phyloP scores from a whole-genome alignment of 495 filamentous ascomycete genomes.

The Penicillium desertorum region DNA sequence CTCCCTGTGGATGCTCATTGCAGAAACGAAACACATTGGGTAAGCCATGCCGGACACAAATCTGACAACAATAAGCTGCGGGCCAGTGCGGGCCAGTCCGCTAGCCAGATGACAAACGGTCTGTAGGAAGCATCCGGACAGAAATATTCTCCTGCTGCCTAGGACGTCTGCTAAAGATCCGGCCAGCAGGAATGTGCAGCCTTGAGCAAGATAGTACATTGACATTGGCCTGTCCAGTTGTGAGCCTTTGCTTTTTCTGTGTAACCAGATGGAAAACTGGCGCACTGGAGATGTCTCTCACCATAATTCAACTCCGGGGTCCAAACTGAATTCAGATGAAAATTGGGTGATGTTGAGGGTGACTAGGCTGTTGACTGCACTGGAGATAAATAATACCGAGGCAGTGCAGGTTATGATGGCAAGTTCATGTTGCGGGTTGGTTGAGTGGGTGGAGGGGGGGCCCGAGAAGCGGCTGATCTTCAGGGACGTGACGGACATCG shows the following conservation, averaged over 20 bases:
- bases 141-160: conserved; percentile 44
- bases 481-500: conserved; percentile 5
- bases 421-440: not conserved
- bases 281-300: conserved; percentile 13
- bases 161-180: conserved; percentile 56
- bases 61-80: conserved; percentile 55
- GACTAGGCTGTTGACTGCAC: conserved; percentile 16
- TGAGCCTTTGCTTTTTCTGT: not conserved
- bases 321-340: conserved; percentile 37
- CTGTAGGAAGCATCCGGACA: conserved; percentile 46
- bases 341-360: conserved; percentile 49
- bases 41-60: conserved; percentile 50
- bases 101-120: conserved; percentile 43
- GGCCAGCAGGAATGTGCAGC: conserved; percentile 47
- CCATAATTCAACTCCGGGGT: conserved; percentile 41
- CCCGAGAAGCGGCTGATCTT: conserved; percentile 10
- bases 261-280: not conserved
- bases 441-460: not conserved
- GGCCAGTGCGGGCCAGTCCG: conserved; percentile 41
- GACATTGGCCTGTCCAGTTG: conserved; percentile 38
- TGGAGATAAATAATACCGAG: conserved; percentile 1
- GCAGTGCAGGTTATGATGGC: conserved; percentile 3
- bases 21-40: conserved; percentile 51
- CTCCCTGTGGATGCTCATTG: conserved; percentile 48
- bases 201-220: conserved; percentile 43